These are phyloP conservation scores for Trichoderma breve DNA, from an alignment of 2,329 filamentous ascomycete genomes.

Conservation along the genomic window DNA sequence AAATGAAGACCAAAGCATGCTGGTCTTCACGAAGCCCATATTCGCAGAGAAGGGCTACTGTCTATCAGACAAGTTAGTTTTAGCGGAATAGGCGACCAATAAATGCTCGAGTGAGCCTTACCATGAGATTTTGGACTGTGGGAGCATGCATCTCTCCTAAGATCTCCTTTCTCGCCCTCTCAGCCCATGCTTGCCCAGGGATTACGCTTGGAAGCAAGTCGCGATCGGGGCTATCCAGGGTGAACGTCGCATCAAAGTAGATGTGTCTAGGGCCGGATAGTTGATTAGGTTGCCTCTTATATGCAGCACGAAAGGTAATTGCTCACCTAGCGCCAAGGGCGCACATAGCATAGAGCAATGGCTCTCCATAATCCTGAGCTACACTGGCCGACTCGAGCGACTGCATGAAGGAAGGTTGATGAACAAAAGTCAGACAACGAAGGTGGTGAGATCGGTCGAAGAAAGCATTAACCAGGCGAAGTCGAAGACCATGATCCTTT, in stretches of 20 bases:
- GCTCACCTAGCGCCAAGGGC: conserved; percentile 28
- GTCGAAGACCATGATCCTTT: conserved; percentile 20
- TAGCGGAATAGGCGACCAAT: background rate
- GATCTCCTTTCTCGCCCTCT: conserved; percentile 23
- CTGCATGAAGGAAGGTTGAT: conserved; percentile 28
- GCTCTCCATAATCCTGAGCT: conserved; percentile 26
- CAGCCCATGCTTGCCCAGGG: conserved; percentile 25
- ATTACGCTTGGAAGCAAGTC: conserved; percentile 6
- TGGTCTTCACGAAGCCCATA: conserved; percentile 26
- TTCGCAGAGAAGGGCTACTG: conserved; percentile 26
- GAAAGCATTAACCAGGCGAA: conserved; percentile 23
- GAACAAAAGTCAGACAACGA: conserved; percentile 27
- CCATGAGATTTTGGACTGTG: conserved; percentile 27
- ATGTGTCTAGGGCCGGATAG: conserved; percentile 14
- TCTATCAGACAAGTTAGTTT: conserved; percentile 12
- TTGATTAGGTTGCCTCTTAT: background rate
- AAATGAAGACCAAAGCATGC: conserved; percentile 26
- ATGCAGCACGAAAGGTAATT: background rate
- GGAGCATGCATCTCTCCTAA: conserved; percentile 24
- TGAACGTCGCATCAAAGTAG: conserved; percentile 21
- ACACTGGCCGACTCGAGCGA: conserved; percentile 25
- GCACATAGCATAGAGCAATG: conserved; percentile 28
- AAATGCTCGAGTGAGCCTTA: background rate
- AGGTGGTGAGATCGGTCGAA: conserved; percentile 28
- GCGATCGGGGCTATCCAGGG: background rate